Percentiles rank a stretch among this genome's conserved stretches.
phyloP scores from a whole-genome alignment of 257 asterid genomes.

The Salvia miltiorrhiza region DNA sequence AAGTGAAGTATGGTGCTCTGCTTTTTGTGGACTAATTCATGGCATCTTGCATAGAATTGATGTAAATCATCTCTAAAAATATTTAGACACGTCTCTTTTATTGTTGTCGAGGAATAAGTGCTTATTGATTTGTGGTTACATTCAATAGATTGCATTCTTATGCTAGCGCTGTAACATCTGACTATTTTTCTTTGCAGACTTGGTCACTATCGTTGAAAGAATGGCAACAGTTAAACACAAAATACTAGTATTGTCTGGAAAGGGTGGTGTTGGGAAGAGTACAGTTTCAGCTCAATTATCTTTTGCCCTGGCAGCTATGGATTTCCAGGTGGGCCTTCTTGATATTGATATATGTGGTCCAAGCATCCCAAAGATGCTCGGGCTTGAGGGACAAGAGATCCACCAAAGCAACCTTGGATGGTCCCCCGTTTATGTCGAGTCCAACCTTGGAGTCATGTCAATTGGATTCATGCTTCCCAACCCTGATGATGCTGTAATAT shows the following conservation, averaged over 20 bases:
- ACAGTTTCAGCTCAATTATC: slow-evolving; percentile 89
- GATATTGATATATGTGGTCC: slow-evolving; percentile 95
- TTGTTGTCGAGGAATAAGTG: neutral
- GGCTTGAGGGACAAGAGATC: slow-evolving; percentile 75
- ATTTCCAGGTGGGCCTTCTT: slow-evolving; percentile 84
- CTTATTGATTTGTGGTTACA: neutral
- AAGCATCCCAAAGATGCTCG: slow-evolving; percentile 88
- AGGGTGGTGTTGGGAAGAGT: slow-evolving; percentile 98
- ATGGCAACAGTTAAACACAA: slow-evolving; percentile 96
- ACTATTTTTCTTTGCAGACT: slow-evolving; percentile 38
- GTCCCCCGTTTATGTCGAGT: slow-evolving; percentile 84
- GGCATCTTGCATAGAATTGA: neutral
- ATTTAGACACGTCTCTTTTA: neutral
- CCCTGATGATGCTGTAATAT: slow-evolving; percentile 62
- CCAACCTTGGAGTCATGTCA: slow-evolving; percentile 76
- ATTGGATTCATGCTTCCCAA: slow-evolving; percentile 36
- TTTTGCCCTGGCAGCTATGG: slow-evolving; percentile 75
- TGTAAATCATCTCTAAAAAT: neutral
- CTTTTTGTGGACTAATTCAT: neutral
- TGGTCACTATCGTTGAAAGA: slow-evolving; percentile 71
- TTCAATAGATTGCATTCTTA: slow-evolving; percentile 7
- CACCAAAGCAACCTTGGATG: slow-evolving; percentile 81
- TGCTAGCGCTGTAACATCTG: neutral
- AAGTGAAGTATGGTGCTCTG: neutral
- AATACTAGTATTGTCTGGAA: slow-evolving; percentile 82